phyloP scores from a whole-genome alignment of 805 yeast species.

The Lachancea mirantina region DNA sequence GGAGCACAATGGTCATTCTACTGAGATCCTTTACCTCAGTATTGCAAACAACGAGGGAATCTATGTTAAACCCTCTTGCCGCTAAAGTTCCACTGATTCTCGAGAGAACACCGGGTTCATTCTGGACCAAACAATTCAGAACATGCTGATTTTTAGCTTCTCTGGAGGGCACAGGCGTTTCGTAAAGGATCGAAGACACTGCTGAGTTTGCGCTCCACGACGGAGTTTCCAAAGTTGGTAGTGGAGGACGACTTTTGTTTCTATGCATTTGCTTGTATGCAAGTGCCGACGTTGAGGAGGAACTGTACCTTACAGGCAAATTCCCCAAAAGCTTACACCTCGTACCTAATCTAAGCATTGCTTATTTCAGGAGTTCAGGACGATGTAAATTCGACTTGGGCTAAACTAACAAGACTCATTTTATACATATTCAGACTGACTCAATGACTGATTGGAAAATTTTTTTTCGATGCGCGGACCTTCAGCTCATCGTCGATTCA shows the following conservation, averaged over 20 bases:
- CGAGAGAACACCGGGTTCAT: conserved; percentile 96
- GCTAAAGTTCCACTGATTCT: conserved; percentile 93
- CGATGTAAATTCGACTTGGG: too few species aligned
- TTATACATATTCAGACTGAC: too few species aligned
- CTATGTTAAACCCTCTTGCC: conserved; percentile 97
- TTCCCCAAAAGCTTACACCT: conserved; percentile 7
- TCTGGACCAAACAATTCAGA: conserved; percentile 92
- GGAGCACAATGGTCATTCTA: conserved; percentile 92
- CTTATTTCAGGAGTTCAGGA: too few species aligned
- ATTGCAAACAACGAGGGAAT: conserved; percentile 91
- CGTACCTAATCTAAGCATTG: conserved; percentile 20
- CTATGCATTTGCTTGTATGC: conserved; percentile 91
- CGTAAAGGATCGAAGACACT: conserved; percentile 89
- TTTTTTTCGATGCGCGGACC: too few species aligned
- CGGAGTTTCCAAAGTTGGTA: conserved; percentile 91
- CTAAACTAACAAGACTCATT: too few species aligned
- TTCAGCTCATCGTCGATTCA: too few species aligned
- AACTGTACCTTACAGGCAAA: conserved; percentile 17
- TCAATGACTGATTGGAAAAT: too few species aligned
- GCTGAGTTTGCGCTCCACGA: conserved; percentile 96
- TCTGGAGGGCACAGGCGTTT: conserved; percentile 54
- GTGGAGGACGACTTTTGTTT: conserved; percentile 77
- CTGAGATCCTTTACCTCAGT: conserved; percentile 94
- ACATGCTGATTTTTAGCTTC: conserved; percentile 80
- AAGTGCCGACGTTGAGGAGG: conserved; percentile 84